Evolutionary conservation across 331 rosid species (phyloP).

Genomic region (Phaseolus coccineus): DNA sequence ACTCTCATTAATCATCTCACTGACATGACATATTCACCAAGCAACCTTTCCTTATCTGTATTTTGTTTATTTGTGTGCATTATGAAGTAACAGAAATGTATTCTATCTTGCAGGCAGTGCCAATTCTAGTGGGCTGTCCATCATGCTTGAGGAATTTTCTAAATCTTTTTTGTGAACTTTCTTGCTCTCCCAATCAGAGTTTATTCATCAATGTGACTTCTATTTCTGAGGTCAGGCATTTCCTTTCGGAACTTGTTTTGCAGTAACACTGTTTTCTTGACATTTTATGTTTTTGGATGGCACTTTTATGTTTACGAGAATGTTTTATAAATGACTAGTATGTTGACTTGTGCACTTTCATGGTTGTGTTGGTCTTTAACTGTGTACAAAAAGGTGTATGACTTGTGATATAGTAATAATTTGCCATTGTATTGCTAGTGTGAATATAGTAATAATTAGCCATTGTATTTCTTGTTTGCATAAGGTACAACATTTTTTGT

Average conservation of each 20-base stretch:
- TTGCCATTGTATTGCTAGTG: neutral
- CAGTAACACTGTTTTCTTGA: constrained; percentile 4
- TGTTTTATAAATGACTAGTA: constrained; percentile 8
- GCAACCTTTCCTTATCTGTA: neutral
- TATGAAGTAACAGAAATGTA: constrained; percentile 3
- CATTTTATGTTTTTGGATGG: constrained; percentile 24
- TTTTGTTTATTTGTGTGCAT: constrained; percentile 31
- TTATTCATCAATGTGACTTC: constrained; percentile 89
- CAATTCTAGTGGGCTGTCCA: constrained; percentile 97
- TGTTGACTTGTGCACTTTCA: neutral
- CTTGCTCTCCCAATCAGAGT: constrained; percentile 96
- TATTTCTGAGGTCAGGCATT: constrained; percentile 67
- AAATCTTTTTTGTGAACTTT: constrained; percentile 91
- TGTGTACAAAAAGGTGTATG: neutral
- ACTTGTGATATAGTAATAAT: neutral
- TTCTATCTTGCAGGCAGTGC: constrained; percentile 78
- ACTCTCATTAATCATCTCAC: constrained; percentile 4
- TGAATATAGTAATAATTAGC: neutral
- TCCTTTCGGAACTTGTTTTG: constrained; percentile 29
- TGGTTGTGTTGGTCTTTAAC: neutral
- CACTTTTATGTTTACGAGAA: constrained; percentile 6
- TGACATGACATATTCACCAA: constrained; percentile 20
- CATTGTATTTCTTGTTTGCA: neutral
- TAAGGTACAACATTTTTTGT: neutral
- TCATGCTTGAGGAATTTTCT: constrained; percentile 97